Base-by-base conservation (phyloP, 192 early-diverging fungal genomes). In the Mortierella claussenii region DNA sequence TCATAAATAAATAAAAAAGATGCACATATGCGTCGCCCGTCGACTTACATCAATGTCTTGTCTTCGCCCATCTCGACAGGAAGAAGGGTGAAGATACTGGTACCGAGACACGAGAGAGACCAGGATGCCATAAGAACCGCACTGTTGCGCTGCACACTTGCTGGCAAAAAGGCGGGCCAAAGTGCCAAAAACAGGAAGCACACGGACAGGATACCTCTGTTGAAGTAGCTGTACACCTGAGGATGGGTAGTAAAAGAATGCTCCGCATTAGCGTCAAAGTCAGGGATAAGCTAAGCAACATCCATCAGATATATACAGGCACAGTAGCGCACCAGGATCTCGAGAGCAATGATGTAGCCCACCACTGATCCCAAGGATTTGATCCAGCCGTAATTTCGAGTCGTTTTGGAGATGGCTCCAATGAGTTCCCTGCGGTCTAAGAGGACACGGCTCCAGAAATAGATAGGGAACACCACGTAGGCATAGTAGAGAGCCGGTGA, bases 191-290 rank as follows among this genome's bases (percentile, higher is more conserved):
- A 45, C 33, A 88, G 54, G 66, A 98, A 90, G 47, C 82, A 83
- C 2, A 80, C 69, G 0, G 88, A 88, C 30, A 95, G 79, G 33
- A 89, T 63, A 40, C 82, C 82, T 2, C 96, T 88, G 51, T 89
- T 74, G 76, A 98, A 98, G 79, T 93, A 98, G 57, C 92, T 94
- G 49, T 85, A 91, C n/a, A 93, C 91, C 91, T 92, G 69, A 12
- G 17, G 15, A 23, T 10, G 3, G 32, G 50, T 24, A 26, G 18
- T 3, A 4, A 44, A 53, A n/a, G n/a, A n/a, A n/a, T n/a, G n/a
- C n/a, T n/a, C n/a, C n/a, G n/a, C n/a, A n/a, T n/a, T n/a, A n/a
- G n/a, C n/a, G n/a, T n/a, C n/a, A n/a, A n/a, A n/a, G n/a, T n/a
- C n/a, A n/a, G n/a, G n/a, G n/a, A n/a, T n/a, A n/a, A n/a, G n/a